Percentiles rank a stretch among this genome's conserved stretches.
phyloP scores from a whole-genome alignment of 1,284 basidiomycete genomes.

The Cutaneotrichosporon sp. region DNA sequence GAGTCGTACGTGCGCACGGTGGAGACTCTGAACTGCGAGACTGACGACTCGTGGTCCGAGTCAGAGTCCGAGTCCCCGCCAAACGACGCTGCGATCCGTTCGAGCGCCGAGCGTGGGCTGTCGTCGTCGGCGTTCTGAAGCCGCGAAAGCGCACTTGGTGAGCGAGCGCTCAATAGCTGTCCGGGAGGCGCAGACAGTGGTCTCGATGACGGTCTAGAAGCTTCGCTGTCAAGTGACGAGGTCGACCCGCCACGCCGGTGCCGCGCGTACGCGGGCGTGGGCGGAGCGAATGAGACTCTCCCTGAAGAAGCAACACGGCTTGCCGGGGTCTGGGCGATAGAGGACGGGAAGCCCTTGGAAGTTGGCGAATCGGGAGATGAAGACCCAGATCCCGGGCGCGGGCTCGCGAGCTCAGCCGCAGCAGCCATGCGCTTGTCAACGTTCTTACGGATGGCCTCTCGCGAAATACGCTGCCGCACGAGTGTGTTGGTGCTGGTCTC shows the following conservation, averaged over 20 bases:
- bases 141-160: conserved; percentile 13
- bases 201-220: background rate
- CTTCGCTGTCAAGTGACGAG: conserved; percentile 6
- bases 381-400: background rate
- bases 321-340: background rate
- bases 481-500: conserved; percentile 31
- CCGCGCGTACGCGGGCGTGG: conserved; percentile 6
- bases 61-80: conserved; percentile 10
- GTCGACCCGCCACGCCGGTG: conserved; percentile 1
- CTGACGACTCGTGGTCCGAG: background rate
- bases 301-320: background rate
- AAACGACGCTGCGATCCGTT: conserved; percentile 33
- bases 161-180: background rate
- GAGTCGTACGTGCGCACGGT: conserved; percentile 1
- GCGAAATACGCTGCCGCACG: conserved; percentile 51
- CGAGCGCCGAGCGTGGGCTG: conserved; percentile 46
- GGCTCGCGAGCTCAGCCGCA: conserved; percentile 27
- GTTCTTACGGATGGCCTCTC: conserved; percentile 50
- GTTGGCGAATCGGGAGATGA: background rate
- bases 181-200: conserved; percentile 1
- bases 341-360: background rate
- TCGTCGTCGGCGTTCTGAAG: conserved; percentile 14
- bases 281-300: conserved; percentile 8
- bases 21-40: background rate
- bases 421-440: conserved; percentile 46